Evolutionary conservation across 306 rosid species (phyloP).

Genomic region (Quercus dentata): DNA sequence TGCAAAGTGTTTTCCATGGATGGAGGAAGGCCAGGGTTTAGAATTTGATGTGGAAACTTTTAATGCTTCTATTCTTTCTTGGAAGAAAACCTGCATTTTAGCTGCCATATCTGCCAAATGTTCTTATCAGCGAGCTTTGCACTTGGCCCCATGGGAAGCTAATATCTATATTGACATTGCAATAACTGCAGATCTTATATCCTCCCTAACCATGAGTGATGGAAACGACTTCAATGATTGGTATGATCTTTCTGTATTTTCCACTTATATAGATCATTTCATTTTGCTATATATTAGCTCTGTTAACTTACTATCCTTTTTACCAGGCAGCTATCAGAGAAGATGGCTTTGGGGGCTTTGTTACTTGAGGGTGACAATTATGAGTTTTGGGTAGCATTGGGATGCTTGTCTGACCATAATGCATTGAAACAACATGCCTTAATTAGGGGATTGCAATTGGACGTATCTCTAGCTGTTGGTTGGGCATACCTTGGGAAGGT

Average conservation of each 20-base stretch:
- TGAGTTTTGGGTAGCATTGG: slow-evolving; percentile 92
- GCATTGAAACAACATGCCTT: slow-evolving; percentile 85
- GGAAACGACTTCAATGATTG: slow-evolving; percentile 41
- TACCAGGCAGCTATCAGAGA: slow-evolving; percentile 72
- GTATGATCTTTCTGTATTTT: slow-evolving; percentile 41
- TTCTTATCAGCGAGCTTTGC: slow-evolving; percentile 89
- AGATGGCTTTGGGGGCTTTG: slow-evolving; percentile 88
- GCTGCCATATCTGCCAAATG: slow-evolving; percentile 63
- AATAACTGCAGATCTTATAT: slow-evolving; percentile 52
- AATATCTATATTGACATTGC: slow-evolving; percentile 80
- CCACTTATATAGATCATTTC: slow-evolving; percentile 11
- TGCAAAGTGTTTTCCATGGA: slow-evolving; percentile 89
- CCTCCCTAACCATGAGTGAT: slow-evolving; percentile 32
- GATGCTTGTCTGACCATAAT: slow-evolving; percentile 56
- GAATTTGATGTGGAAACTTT: slow-evolving; percentile 59
- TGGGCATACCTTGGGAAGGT: slow-evolving; percentile 98
- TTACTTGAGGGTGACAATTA: slow-evolving; percentile 81
- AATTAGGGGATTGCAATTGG: slow-evolving; percentile 79
- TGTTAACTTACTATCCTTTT: slow-evolving; percentile 24
- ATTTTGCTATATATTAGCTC: slow-evolving; percentile 8
- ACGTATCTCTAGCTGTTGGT: slow-evolving; percentile 75
- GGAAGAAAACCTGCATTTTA: slow-evolving; percentile 61
- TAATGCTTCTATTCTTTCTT: slow-evolving; percentile 60
- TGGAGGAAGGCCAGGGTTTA: slow-evolving; percentile 53
- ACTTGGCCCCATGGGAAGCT: slow-evolving; percentile 92